phyloP scores from a whole-genome alignment of 2,329 filamentous ascomycete genomes.

The Colletotrichum sp. region DNA sequence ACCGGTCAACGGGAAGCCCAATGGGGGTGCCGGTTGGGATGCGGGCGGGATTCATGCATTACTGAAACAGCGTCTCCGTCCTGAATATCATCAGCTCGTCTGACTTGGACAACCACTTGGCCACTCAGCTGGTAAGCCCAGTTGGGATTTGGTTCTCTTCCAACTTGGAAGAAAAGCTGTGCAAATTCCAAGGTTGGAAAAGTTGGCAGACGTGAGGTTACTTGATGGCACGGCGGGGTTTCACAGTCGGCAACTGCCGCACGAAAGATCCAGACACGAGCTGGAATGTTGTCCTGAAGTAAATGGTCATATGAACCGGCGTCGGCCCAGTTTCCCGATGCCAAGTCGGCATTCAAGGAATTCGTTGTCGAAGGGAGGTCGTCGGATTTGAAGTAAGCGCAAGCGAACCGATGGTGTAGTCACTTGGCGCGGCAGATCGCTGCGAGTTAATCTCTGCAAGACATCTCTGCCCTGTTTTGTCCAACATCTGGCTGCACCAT shows the following conservation, averaged over 20 bases:
- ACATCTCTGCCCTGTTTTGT: slow-evolving; percentile 3
- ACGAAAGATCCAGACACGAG: background rate
- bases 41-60: background rate
- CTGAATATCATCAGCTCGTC: background rate
- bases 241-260: background rate
- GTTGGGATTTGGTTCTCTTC: background rate
- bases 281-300: background rate
- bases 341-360: background rate
- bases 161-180: background rate
- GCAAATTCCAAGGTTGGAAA: background rate
- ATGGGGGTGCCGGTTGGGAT: background rate
- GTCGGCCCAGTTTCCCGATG: background rate
- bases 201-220: background rate
- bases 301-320: background rate
- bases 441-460: slow-evolving; percentile 5
- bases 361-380: background rate
- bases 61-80: background rate
- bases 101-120: background rate
- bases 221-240: background rate
- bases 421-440: slow-evolving; percentile 14
- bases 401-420: background rate
- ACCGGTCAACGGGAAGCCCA: background rate
- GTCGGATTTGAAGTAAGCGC: background rate
- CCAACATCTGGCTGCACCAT: background rate
- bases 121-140: background rate